Evolutionary conservation across 257 asterid species (phyloP).

Genomic region (Solanum corneliomulleri): DNA sequence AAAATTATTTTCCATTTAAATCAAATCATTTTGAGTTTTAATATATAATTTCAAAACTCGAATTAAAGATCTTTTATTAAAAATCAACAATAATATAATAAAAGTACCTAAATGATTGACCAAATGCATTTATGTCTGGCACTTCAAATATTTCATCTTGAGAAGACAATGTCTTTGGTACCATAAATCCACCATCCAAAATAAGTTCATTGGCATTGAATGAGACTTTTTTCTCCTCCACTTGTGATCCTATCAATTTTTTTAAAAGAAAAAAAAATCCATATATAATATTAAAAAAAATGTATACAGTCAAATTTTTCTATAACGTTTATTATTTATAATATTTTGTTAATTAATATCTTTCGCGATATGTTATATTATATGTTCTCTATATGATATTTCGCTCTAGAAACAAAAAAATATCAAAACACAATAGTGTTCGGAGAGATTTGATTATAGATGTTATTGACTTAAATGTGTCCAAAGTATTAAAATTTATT

Average conservation of each 20-base stretch:
- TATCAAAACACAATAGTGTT: no score
- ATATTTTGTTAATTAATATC: background rate
- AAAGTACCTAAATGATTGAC: slow-evolving; percentile 33
- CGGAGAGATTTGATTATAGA: background rate
- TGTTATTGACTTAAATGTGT: background rate
- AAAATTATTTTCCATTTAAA: background rate
- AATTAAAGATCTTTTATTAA: fast-evolving
- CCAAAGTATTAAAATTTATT: background rate
- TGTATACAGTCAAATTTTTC: fast-evolving
- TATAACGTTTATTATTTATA: background rate
- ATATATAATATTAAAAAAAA: background rate
- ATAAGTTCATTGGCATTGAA: slow-evolving; percentile 25
- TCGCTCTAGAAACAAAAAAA: no score
- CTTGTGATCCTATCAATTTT: slow-evolving; percentile 7
- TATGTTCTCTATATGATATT: background rate
- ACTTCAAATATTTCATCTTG: slow-evolving; percentile 20
- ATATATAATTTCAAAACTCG: background rate
- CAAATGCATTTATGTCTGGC: slow-evolving; percentile 45
- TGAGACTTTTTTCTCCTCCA: slow-evolving; percentile 14
- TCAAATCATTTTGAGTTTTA: background rate
- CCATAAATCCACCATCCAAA: slow-evolving; percentile 37
- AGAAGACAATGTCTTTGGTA: slow-evolving; percentile 15
- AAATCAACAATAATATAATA: background rate
- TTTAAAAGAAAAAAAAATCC: background rate
- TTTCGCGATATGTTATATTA: background rate